phyloP scores from a whole-genome alignment of 257 asterid species.

The Forsythia viridissima region DNA sequence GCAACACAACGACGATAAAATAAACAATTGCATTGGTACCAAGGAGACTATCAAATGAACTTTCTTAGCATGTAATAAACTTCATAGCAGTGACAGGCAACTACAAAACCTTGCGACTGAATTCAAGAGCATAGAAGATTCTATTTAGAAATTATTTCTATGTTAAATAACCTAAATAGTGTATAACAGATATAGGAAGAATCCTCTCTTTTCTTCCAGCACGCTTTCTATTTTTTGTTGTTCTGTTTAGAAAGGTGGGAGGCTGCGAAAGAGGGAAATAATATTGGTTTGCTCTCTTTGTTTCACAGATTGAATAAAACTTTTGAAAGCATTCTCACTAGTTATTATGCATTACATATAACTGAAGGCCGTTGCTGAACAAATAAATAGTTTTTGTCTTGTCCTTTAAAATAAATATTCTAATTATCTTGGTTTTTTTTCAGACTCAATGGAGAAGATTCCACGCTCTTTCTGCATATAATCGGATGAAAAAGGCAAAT shows the following conservation, averaged over 20 bases:
- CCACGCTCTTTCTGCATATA: constrained; percentile 58
- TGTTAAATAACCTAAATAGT: neutral
- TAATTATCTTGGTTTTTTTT: constrained; percentile 20
- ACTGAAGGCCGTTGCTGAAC: neutral
- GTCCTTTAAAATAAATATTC: constrained; percentile 9
- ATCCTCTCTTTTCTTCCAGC: neutral
- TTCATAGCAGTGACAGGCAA: neutral
- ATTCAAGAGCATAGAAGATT: neutral
- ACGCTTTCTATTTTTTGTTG: no score
- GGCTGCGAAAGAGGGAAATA: neutral
- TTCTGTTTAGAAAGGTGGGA: neutral
- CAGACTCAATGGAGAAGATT: constrained; percentile 85
- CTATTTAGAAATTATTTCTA: neutral
- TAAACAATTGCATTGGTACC: neutral
- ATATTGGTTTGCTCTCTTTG: neutral
- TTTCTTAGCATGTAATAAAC: neutral
- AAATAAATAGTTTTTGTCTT: neutral
- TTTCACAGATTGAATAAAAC: neutral
- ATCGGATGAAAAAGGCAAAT: constrained; percentile 54
- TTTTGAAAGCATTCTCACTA: neutral
- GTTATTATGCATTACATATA: neutral
- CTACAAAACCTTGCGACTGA: neutral
- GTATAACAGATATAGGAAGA: neutral
- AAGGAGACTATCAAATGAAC: neutral
- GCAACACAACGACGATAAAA: neutral